Percentiles rank a stretch among this genome's conserved stretches.
These are phyloP conservation scores for Fusarium globosum DNA, from an alignment of 2,329 filamentous ascomycete species.

Conservation along the genomic window DNA sequence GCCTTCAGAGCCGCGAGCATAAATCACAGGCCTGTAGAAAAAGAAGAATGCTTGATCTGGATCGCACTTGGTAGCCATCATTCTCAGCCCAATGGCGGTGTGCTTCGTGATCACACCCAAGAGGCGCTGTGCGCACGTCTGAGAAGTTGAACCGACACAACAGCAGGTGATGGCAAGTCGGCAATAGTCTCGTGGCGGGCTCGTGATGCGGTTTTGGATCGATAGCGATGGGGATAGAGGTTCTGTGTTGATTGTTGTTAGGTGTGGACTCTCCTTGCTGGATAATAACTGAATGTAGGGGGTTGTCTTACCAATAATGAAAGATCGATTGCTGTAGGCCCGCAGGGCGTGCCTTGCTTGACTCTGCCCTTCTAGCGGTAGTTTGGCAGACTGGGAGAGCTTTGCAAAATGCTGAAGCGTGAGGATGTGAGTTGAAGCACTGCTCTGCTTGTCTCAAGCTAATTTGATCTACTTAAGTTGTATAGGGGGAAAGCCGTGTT, in stretches of 20 bases:
- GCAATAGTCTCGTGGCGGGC: accelerated
- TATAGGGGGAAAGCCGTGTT: accelerated
- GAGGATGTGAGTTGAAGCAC: background rate
- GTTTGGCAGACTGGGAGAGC: accelerated
- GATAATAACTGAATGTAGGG: background rate
- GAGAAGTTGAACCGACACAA: background rate
- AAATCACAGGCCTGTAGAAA: background rate
- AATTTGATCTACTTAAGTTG: accelerated
- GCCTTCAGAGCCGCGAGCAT: accelerated
- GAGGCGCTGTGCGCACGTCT: accelerated
- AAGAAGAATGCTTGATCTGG: background rate
- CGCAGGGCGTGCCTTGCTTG: background rate
- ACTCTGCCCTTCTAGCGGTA: background rate
- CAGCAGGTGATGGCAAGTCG: background rate
- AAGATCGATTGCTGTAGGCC: accelerated
- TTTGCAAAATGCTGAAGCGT: background rate
- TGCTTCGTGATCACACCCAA: background rate
- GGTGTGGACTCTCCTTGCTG: accelerated
- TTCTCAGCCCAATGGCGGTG: background rate
- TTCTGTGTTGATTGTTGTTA: background rate
- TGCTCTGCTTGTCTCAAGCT: background rate
- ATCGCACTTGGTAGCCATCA: accelerated
- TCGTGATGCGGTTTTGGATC: accelerated
- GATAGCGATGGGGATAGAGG: accelerated
- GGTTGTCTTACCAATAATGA: background rate